phyloP scores from a whole-genome alignment of 2,329 filamentous ascomycete genomes.

The Clonostachys solani region DNA sequence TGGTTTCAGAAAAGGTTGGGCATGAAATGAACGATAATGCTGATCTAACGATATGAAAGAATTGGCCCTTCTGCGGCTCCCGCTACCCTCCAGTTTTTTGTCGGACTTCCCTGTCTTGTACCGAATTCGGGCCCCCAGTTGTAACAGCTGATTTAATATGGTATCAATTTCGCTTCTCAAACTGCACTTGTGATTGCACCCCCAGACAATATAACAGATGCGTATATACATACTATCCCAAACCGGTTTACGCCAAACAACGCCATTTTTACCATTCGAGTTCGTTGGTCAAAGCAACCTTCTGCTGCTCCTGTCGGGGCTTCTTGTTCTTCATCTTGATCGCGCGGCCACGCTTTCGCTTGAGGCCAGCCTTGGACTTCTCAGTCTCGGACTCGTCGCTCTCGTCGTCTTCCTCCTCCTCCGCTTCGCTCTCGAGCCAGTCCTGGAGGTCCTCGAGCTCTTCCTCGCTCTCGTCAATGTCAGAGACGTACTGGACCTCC shows the following conservation, averaged over 20 bases:
- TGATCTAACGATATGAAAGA: no score
- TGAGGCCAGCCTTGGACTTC: constrained; percentile 48
- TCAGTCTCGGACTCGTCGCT: constrained; percentile 56
- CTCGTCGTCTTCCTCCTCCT: constrained; percentile 54
- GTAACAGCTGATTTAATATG: no score
- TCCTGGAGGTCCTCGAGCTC: constrained; percentile 82
- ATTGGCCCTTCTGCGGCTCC: no score
- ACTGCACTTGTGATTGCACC: no score
- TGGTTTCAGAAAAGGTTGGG: no score
- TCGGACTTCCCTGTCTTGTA: no score
- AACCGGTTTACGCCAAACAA: neutral
- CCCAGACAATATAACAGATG: no score
- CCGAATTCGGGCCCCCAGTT: no score
- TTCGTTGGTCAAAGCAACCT: constrained; percentile 40
- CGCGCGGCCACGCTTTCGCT: constrained; percentile 46
- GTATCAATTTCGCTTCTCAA: no score
- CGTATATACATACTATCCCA: no score
- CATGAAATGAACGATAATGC: no score
- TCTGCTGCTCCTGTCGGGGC: constrained; percentile 54
- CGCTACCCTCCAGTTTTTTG: no score
- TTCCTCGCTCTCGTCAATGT: constrained; percentile 80
- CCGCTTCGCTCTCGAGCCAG: constrained; percentile 75
- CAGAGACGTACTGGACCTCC: constrained; percentile 88
- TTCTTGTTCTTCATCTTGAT: constrained; percentile 41
- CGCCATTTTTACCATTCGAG: constrained; percentile 30